phyloP scores from a whole-genome alignment of 768 basidiomycete species.

The Rhizopogon roseolus region DNA sequence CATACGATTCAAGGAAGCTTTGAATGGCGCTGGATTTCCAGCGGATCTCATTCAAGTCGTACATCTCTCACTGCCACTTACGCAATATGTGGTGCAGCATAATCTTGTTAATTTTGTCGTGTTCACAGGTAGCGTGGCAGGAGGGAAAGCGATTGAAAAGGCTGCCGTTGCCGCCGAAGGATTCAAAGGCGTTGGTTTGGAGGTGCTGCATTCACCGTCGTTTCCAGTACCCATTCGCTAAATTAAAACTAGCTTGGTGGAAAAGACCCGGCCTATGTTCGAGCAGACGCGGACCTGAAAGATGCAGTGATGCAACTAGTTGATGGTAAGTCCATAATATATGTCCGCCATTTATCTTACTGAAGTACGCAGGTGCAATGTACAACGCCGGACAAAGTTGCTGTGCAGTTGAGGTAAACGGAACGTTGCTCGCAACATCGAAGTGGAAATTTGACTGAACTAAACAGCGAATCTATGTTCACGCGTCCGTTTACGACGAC shows the following conservation, averaged over 20 bases:
- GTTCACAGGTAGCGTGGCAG: conserved; percentile 87
- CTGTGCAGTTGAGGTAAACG: conserved; percentile 79
- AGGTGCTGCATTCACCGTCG: conserved; percentile 42
- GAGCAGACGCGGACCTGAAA: conserved; percentile 77
- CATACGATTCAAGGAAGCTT: conserved; percentile 69
- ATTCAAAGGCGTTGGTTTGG: conserved; percentile 86
- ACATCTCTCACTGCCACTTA: conserved; percentile 64
- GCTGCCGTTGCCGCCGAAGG: conserved; percentile 60
- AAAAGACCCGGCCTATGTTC: conserved; percentile 96
- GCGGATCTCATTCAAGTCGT: conserved; percentile 67
- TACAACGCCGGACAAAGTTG: conserved; percentile 99
- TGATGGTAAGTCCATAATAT: conserved; percentile 54
- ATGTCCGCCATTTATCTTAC: background rate
- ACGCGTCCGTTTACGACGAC: conserved; percentile 72
- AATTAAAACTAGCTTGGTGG: conserved; percentile 68
- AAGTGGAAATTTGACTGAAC: background rate
- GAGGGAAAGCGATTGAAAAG: conserved; percentile 69
- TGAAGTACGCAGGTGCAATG: conserved; percentile 58
- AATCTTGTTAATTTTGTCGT: conserved; percentile 72
- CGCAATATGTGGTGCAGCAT: conserved; percentile 58
- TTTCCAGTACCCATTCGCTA: conserved; percentile 4
- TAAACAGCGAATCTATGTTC: conserved; percentile 85
- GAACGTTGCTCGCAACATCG: background rate
- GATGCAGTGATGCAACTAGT: conserved; percentile 85
- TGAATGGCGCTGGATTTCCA: conserved; percentile 77